Base-by-base conservation (phyloP, 257 asterid genomes). In the Nicotiana obtusifolia region DNA sequence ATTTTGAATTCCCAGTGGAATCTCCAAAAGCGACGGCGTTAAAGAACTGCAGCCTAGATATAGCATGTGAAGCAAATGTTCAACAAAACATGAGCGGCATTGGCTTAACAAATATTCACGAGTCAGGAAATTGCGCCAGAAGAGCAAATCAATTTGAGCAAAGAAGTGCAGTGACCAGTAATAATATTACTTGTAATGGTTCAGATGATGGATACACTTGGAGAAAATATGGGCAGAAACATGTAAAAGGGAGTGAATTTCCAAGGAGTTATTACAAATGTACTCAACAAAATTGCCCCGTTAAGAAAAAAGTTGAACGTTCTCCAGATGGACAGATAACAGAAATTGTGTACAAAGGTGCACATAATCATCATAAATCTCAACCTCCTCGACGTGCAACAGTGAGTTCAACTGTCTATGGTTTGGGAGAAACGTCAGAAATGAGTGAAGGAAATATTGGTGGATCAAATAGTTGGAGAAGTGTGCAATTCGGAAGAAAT, bases 211-310 rank as follows among this genome's bases (percentile, higher is more conserved):
- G 98, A 53, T 93, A 82, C 88, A 82, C 76, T 20, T 93, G 98
- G 97, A 87, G 95, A 24, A 94, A 94, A 79, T 94, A 94, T 37
- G 98, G 98, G 33, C 98, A 92, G 81, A 94, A 94, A 81, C 93
- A 89, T 17, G 98, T 94, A 13, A 94, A 94, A 82, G 97, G 95
- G 16, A 92, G 97, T 80, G 94, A 92, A 56, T 91, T 37, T 79
- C 97, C 97, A 0, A 83, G 98, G 65, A 94, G 98, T 35, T 94
- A 94, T 52, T 94, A 87, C 84, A 92, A 87, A 84, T 94, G 98
- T 62, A 94, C 95, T 17, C 81, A 76, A 69, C 30, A 90, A 0
- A 88, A 84, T 78, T 94, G 98, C 56, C 80, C 33, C 0, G 94
- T 90, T 0, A 94, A 88, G 81, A 94, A 94, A 66, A 94, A 92